phyloP scores from a whole-genome alignment of 75 land plant genomes.

The Picea glauca region DNA sequence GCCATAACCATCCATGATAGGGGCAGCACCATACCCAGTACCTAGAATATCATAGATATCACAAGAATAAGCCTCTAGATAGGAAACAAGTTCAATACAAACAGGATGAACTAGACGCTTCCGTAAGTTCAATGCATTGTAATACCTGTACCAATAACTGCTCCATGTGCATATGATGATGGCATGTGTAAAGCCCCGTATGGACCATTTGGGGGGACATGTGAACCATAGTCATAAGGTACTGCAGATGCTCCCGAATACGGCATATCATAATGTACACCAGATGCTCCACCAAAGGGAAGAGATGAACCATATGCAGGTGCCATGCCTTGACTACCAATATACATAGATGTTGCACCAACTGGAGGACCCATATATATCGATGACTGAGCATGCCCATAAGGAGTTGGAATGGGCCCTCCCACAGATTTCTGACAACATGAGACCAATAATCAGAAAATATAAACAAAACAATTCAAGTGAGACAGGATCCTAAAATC shows the following conservation, averaged over 20 bases:
- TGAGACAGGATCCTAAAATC: too few relatives aligned
- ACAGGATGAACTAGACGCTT: background rate
- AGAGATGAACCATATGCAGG: constrained; percentile 11
- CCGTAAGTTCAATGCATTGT: background rate
- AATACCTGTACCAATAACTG: constrained; percentile 55
- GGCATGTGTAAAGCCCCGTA: constrained; percentile 63
- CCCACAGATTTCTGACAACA: constrained; percentile 2
- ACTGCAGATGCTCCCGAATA: constrained; percentile 31
- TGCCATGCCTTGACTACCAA: constrained; percentile 10
- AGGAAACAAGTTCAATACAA: background rate
- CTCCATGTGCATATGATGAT: constrained; percentile 63
- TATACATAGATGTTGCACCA: constrained; percentile 8
- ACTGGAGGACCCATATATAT: constrained; percentile 10
- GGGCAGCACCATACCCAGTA: constrained; percentile 75
- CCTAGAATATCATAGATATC: constrained; percentile 29
- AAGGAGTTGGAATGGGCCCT: constrained; percentile 3
- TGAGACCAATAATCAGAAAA: background rate
- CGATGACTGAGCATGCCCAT: constrained; percentile 7
- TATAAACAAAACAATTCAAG: too few relatives aligned
- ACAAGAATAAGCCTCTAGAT: background rate
- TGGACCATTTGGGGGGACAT: constrained; percentile 54
- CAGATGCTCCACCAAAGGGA: constrained; percentile 6
- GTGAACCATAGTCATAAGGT: constrained; percentile 69
- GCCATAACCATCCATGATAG: constrained; percentile 86
- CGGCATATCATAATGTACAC: constrained; percentile 7